Evolutionary conservation across 2,329 filamentous ascomycete genomes (phyloP).

Genomic region (Blastomyces parvus): DNA sequence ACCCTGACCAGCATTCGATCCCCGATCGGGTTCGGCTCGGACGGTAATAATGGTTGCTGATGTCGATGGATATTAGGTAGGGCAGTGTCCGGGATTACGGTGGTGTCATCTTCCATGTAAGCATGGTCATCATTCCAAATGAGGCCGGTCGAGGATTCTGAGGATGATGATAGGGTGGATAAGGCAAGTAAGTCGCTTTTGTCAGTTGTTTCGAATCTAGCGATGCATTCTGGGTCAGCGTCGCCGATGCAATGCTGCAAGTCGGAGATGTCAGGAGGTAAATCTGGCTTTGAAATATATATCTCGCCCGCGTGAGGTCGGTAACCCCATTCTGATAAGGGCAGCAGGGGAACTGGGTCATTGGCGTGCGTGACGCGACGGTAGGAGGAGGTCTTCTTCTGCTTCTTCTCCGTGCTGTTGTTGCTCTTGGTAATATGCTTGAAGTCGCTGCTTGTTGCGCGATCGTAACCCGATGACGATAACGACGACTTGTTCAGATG

Average conservation of each 20-base stretch:
- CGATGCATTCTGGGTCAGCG: slow-evolving; percentile 62
- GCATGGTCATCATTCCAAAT: not conserved
- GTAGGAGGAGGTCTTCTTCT: slow-evolving; percentile 43
- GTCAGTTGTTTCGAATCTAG: slow-evolving; percentile 32
- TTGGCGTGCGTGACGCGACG: slow-evolving; percentile 74
- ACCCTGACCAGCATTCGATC: slow-evolving; percentile 22
- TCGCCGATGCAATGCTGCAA: slow-evolving; percentile 63
- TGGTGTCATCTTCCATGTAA: not conserved
- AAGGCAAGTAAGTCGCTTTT: not conserved
- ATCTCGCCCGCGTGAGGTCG: slow-evolving; percentile 77
- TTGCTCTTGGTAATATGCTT: slow-evolving; percentile 6
- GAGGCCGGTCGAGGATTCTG: not conserved
- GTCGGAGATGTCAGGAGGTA: slow-evolving; percentile 61
- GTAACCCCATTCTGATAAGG: slow-evolving; percentile 81
- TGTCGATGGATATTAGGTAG: not conserved
- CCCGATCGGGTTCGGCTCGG: slow-evolving; percentile 1
- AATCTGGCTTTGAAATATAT: slow-evolving; percentile 62
- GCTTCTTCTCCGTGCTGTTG: too few relatives aligned
- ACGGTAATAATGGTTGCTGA: slow-evolving; percentile 19
- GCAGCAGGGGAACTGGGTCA: slow-evolving; percentile 83
- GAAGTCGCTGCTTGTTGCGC: not conserved
- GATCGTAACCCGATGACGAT: slow-evolving; percentile 11
- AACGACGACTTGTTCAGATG: slow-evolving; percentile 18
- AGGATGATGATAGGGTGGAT: not conserved
- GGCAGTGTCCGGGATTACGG: not conserved